These are phyloP conservation scores for Talaromyces proteolyticus DNA, from an alignment of 495 filamentous ascomycete genomes.

Conservation along the genomic window DNA sequence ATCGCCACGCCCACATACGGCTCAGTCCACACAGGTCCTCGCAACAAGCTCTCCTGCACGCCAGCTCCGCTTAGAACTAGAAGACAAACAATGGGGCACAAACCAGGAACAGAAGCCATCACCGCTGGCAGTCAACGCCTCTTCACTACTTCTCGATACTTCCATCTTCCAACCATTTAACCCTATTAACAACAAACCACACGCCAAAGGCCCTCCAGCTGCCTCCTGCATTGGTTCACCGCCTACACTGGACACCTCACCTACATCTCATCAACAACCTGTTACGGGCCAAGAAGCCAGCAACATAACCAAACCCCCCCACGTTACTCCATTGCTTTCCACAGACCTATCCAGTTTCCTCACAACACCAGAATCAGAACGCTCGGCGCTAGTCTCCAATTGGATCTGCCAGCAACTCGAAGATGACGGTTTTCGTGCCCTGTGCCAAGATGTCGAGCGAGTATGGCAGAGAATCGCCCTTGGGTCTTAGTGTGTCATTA, in stretches of 20 bases:
- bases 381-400: conserved; percentile 28
- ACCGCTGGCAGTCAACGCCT: background rate
- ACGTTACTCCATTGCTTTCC: conserved; percentile 1
- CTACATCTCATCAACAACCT: conserved; percentile 1
- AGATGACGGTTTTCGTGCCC: conserved; percentile 35
- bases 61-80: conserved; percentile 5
- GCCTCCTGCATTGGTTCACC: background rate
- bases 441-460: conserved; percentile 39
- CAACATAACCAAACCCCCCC: conserved; percentile 11
- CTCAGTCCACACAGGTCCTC: background rate
- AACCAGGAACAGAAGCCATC: background rate
- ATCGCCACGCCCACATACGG: conserved; percentile 3
- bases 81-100: background rate
- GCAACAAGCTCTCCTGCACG: conserved; percentile 3
- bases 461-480: conserved; percentile 38
- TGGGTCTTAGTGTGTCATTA: conserved; percentile 11
- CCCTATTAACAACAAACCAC: background rate
- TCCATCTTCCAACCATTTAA: background rate
- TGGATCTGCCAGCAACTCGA: conserved; percentile 39
- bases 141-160: conserved; percentile 2
- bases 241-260: background rate
- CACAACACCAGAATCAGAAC: conserved; percentile 24
- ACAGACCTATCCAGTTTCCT: conserved; percentile 30
- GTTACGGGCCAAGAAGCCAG: background rate
- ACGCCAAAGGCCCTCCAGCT: background rate